These are phyloP conservation scores for Lepidium didymum DNA, from an alignment of 345 rosid genomes.

Conservation along the genomic window DNA sequence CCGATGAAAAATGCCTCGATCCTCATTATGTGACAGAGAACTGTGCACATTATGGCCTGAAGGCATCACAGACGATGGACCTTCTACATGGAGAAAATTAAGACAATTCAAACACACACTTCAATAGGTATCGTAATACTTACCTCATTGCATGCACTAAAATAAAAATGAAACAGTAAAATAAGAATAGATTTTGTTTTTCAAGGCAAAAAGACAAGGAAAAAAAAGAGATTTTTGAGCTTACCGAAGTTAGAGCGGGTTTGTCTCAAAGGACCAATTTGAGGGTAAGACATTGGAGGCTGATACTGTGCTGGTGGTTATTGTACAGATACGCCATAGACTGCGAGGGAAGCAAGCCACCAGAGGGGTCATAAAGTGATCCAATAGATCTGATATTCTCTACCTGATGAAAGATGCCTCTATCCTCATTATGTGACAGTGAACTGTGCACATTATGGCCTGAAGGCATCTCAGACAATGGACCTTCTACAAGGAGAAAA, in stretches of 20 bases:
- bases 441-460: slow-evolving; percentile 45
- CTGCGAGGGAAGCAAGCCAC: not conserved
- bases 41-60: slow-evolving; percentile 43
- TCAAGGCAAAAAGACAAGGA: not conserved
- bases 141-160: not conserved
- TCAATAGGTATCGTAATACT: not conserved
- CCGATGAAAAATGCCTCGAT: no score
- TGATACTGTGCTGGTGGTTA: slow-evolving; percentile 46
- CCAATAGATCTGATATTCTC: slow-evolving; percentile 71
- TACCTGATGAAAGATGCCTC: no score
- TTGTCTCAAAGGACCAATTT: slow-evolving; percentile 49
- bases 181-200: not conserved
- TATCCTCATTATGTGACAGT: no score
- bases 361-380: slow-evolving; percentile 78
- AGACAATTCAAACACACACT: not conserved
- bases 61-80: not conserved
- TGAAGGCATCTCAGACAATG: slow-evolving; percentile 1
- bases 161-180: not conserved
- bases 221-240: not conserved
- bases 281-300: slow-evolving; percentile 31
- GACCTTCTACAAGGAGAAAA: slow-evolving; percentile 26
- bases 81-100: no score
- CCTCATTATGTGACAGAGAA: slow-evolving; percentile 39
- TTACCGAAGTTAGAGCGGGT: slow-evolving; percentile 48
- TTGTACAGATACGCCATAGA: slow-evolving; percentile 62